Evolutionary conservation across 1,139 yeast genomes (phyloP).

Genomic region (Scheffersomyces segobiensis): DNA sequence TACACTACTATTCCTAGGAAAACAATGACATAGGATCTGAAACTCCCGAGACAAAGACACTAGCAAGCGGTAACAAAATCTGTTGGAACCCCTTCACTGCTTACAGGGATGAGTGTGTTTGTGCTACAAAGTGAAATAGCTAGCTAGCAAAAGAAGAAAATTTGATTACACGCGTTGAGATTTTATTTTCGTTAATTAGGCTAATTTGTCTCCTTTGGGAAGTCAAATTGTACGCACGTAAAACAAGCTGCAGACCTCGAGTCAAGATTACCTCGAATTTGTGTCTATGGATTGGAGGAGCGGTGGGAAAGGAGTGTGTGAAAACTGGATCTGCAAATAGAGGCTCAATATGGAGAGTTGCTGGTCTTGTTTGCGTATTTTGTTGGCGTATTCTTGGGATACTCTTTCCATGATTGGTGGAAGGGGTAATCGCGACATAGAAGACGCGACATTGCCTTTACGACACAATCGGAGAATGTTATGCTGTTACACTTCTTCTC

Average conservation of each 20-base stretch:
- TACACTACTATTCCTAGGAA: not conserved
- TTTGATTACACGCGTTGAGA: slow-evolving; percentile 4
- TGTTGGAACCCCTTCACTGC: not conserved
- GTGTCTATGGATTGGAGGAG: not conserved
- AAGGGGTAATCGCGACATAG: not conserved
- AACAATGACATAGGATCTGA: not conserved
- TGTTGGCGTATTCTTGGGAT: too few relatives aligned
- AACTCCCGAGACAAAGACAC: not conserved
- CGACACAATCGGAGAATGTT: too few relatives aligned
- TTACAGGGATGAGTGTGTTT: not conserved
- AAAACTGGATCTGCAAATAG: not conserved
- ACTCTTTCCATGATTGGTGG: not conserved
- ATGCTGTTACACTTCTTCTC: not conserved
- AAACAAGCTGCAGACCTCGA: not conserved
- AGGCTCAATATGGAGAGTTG: not conserved
- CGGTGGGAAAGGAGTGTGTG: not conserved
- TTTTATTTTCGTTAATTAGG: not conserved
- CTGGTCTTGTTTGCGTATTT: not conserved
- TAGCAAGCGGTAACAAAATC: not conserved
- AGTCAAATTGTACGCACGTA: not conserved
- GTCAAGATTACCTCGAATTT: not conserved
- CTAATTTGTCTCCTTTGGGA: slow-evolving; percentile 9
- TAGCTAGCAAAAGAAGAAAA: not conserved
- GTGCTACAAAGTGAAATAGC: not conserved
- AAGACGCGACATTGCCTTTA: not conserved